These are phyloP conservation scores for Sporothrix protearum DNA, from an alignment of 2,329 filamentous ascomycete genomes.

Conservation along the genomic window DNA sequence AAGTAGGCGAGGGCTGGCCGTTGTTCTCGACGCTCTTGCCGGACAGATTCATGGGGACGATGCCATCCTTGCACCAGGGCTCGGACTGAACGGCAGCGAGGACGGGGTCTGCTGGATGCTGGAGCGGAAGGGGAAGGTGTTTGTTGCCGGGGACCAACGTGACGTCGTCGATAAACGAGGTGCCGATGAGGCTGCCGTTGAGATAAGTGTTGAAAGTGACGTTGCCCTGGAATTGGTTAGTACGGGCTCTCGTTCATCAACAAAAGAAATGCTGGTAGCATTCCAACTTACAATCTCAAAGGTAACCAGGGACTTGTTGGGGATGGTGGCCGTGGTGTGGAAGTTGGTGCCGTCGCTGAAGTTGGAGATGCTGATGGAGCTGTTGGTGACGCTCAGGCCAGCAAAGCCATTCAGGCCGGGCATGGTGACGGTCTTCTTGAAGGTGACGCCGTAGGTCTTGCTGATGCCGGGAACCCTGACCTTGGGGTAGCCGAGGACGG, in stretches of 20 bases:
- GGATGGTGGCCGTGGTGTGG: conserved; percentile 55
- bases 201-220: conserved; percentile 59
- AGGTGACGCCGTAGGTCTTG: conserved; percentile 49
- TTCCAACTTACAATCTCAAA: conserved; percentile 55
- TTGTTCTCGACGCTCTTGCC: conserved; percentile 51
- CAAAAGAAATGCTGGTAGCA: not conserved
- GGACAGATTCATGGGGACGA: conserved; percentile 53
- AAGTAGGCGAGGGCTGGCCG: conserved; percentile 56
- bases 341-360: conserved; percentile 56
- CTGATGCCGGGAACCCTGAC: conserved; percentile 50
- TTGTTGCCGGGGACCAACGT: conserved; percentile 58
- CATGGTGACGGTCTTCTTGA: conserved; percentile 51
- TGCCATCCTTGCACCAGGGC: conserved; percentile 52
- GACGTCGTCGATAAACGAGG: conserved; percentile 55
- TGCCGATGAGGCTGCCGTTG: conserved; percentile 51
- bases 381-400: conserved; percentile 51
- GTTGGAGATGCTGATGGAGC: conserved; percentile 44
- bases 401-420: conserved; percentile 52
- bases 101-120: conserved; percentile 50
- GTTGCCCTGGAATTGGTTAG: conserved; percentile 49
- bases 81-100: conserved; percentile 41
- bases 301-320: conserved; percentile 61
- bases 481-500: conserved; percentile 50
- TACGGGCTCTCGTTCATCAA: not conserved
- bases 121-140: conserved; percentile 53